Base-by-base conservation (phyloP, 208 protist genomes). In the Leishmania tarentolae region DNA sequence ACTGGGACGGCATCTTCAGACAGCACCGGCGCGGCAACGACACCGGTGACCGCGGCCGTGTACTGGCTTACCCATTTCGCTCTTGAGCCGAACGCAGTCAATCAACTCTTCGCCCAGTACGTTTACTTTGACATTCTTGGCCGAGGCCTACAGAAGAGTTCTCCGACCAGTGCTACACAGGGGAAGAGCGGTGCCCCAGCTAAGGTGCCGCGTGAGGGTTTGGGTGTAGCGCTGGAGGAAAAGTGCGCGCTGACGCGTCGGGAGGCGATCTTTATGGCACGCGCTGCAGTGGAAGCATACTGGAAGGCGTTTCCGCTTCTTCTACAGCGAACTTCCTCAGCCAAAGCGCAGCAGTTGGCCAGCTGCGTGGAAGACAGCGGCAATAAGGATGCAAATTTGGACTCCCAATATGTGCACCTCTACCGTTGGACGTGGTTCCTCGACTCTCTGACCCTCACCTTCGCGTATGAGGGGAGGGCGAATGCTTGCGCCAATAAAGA, bases 341-440 rank as follows among this genome's bases (percentile, higher is more conserved):
- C 47, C 35, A 44, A 28, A 35, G 46, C 68, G 46, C 70, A n/a
- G 13, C 44, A 44, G 70, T 7, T 4, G 74, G 50, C 42, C 37
- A 66, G 37, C 24, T n/a, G 19, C 50, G n/a, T 28, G 40, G 37
- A 21, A 50, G 19, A 50, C 40, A 44, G 3, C 40, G 40, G 37
- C 21, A 19, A 4, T 17, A 40, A 77, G 35, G 53, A 47, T 24
- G 6, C 47, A 21, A 21, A 35, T 5, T 52, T 47, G 40, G 40
- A 35, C 24, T 15, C 53, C 52, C 35, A 37, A 31, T 52, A 53
- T 24, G 35, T 40, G 21, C 56, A 65, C 46, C 7, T 71, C 44
- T 79, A 79, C 63, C 28, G 63, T n/a, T 79, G 76, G 76, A 72
- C 40, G n/a, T 79, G 76, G 76, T 79, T 79, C 24, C 61, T 79